phyloP scores from a whole-genome alignment of 495 filamentous ascomycete genomes.

The Neurospora sp. region DNA sequence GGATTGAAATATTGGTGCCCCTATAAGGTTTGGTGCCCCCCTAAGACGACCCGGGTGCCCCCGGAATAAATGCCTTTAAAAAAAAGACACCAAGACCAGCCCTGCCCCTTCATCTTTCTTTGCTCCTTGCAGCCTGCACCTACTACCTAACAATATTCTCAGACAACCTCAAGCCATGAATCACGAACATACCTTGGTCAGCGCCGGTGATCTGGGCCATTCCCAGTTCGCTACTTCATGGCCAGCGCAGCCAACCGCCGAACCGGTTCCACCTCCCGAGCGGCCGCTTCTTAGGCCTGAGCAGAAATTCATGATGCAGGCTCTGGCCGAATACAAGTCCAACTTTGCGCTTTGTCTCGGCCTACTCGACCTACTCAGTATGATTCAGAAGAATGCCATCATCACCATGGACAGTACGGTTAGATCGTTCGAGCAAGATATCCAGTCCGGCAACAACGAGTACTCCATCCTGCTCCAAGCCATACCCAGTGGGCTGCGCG shows the following conservation, averaged over 20 bases:
- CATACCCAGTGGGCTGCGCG: neutral
- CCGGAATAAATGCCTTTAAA: no score
- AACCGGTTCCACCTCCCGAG: neutral
- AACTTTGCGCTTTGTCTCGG: neutral
- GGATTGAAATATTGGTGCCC: no score
- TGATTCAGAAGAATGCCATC: neutral
- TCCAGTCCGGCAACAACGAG: neutral
- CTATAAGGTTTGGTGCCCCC: no score
- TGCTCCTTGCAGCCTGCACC: no score
- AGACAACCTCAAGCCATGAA: neutral
- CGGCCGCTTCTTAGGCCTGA: neutral
- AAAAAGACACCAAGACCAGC: no score
- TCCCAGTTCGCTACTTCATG: neutral
- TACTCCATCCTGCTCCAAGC: neutral
- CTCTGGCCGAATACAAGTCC: neutral
- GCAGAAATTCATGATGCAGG: neutral
- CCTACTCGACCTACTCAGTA: neutral
- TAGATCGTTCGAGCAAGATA: neutral
- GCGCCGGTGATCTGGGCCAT: neutral
- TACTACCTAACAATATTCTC: neutral
- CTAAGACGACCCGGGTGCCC: no score
- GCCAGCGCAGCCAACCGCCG: neutral
- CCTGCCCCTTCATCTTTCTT: no score
- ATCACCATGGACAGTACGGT: neutral
- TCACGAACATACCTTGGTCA: neutral